Base-by-base conservation (phyloP, 768 basidiomycete genomes). In the Lentinula raphanica region DNA sequence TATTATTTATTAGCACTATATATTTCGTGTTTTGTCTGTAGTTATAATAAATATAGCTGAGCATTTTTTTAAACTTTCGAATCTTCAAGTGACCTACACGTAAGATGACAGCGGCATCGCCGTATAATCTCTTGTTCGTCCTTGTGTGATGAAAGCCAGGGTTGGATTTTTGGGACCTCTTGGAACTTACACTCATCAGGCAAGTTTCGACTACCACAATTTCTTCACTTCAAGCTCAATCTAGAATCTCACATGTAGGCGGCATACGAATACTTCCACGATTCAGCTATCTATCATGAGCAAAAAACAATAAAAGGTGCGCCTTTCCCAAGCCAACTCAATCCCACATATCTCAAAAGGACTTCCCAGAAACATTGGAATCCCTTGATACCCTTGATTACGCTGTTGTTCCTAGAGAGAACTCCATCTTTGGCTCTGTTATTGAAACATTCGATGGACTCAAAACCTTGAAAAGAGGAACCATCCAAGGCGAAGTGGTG, bases 341-440 rank as follows among this genome's bases (percentile, higher is more conserved):
- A 31, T 54, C 21, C 35, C 31, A 40, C 19, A 44, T 9, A 17
- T 35, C 17, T 19, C 36, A 42, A 27, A 56, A 13, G 21, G 35
- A 27, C 45, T n/a, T 48, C 29, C 6, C 66, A 92, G 90, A 80
- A 59, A 83, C 86, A 23, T 85, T 87, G 59, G 67, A 76, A 44
- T 69, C 78, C 17, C 68, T 92, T 39, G 77, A 80, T 5, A 65
- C 71, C 13, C 70, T 73, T 31, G 76, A 78, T 25, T 75, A 83
- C 49, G 90, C 81, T 25, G 76, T 92, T n/a, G 75, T 92, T 28
- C 90, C 90, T 21, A 87, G 89, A 68, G 90, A 93, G 69, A 93
- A 93, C 63, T 84, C 84, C 15, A 87, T 83, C 35, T 86, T 85
- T 62, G 90, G 90, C 11, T 75, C 73, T 17, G 90, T 93, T 6